Base-by-base conservation (phyloP, 192 early-diverging fungal species). In the Umbelopsis vinacea region DNA sequence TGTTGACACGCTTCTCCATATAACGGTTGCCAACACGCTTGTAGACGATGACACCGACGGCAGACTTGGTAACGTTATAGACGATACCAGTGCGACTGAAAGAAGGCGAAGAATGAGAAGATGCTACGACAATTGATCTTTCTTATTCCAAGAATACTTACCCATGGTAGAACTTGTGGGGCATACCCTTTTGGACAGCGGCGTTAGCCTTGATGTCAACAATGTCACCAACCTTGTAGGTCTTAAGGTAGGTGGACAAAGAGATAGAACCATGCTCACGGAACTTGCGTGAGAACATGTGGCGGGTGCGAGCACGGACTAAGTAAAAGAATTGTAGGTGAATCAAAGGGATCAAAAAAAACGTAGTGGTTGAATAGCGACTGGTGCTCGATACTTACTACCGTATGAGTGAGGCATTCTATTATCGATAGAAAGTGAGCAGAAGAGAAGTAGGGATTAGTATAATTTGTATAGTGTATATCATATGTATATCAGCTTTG, bases 141-240 rank as follows among this genome's bases (percentile, higher is more conserved):
- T n/a, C n/a, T n/a, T n/a, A n/a, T n/a, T n/a, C 46, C 21, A 15
- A 10, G 6, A 3, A n/a, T 38, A 46, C 54, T 67, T 81, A 92
- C 91, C 95, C 96, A 87, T 99, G 97, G 92, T 99, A 99, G 92
- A 92, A 99, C 92, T 98, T 99, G 94, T 99, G 97, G 78, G 97
- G 97, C 93, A 99, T 93, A 86, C 97, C 97, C 92, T 97, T 96
- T 88, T 99, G 97, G 84, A 97, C 84, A 76, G 97, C 96, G 86
- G 93, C 96, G 88, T 98, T 96, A 72, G 94, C 96, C 92, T 97
- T 97, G 88, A 99, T 95, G 86, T 99, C 97, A 72, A 98, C 97
- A 73, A 99, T 96, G 83, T 99, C 97, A 68, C 97, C 97, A 67
- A 97, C 94, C 90, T 97, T 96, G 94, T 97, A 99, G 83, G 84